Base-by-base conservation (phyloP, 75 land plant species). In the Ceratopteris richardii region DNA sequence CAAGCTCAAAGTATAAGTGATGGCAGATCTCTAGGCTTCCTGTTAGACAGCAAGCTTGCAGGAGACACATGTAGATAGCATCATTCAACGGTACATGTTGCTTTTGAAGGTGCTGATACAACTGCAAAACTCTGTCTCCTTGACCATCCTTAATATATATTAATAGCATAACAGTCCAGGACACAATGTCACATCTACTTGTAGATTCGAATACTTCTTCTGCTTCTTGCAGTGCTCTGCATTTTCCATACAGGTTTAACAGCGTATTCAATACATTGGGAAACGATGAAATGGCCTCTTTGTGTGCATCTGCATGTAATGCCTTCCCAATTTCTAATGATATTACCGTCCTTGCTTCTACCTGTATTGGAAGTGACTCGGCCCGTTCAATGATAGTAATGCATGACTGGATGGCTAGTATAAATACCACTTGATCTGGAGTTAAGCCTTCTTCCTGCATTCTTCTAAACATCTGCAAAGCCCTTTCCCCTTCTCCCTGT, bases 251-350 rank as follows among this genome's bases (percentile, higher is more conserved):
- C 3, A 46, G 17, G 2, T n/a, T 46, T 17, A 46, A n/a, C 5
- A 46, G 50, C 18, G 50, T 17, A 46, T 21, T 46, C 2, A 5
- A 2, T 3, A 46, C 22, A 21, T 46, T 18, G 3, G 17, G 22
- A 21, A 2, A n/a, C 2, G 3, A n/a, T 21, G 50, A 5, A 46
- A 18, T 2, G 18, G 13, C 50, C 3, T 18, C 22, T 21, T 17
- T 46, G 22, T 14, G 3, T 6, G 50, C 50, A 46, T 46, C 50
- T 5, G 18, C 50, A 21, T 46, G 50, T 5, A 46, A 19, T 29
- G n/a, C 67, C 50, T 21, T n/a, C 3, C 50, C 50, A 5, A 46
- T 46, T 4, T 46, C 50, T 21, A 46, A 14, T n/a, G n/a, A n/a
- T n/a, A n/a, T n/a, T n/a, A n/a, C n/a, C 3, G 37, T 9, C 37